phyloP scores from a whole-genome alignment of 108 stramenopile genomes.

The Nannochloropsis salina region DNA sequence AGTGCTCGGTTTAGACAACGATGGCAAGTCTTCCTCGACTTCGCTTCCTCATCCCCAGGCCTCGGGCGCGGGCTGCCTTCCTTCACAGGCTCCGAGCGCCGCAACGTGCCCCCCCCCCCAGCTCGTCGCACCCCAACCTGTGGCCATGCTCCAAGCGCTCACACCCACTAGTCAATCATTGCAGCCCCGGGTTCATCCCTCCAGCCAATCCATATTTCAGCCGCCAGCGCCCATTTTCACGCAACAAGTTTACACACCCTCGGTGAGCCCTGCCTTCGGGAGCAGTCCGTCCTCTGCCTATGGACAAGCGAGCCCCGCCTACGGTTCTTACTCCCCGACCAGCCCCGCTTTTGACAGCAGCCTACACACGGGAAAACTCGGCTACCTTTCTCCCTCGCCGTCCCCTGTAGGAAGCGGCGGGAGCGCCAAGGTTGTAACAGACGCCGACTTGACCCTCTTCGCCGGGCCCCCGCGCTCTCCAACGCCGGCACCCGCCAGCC shows the following conservation, averaged over 20 bases:
- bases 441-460: neutral
- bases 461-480: neutral
- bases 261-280: neutral
- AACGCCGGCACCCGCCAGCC: neutral
- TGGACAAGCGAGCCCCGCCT: slow-evolving; percentile 11
- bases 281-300: slow-evolving; percentile 4
- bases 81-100: neutral
- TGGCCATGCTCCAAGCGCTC: too few species aligned
- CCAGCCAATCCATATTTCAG: neutral
- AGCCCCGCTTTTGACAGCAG: neutral
- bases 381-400: neutral
- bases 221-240: neutral
- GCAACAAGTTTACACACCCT: neutral
- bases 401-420: neutral
- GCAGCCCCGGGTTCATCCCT: neutral
- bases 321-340: neutral
- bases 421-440: neutral
- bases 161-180: too few species aligned
- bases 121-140: too few species aligned
- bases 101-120: neutral
- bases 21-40: neutral
- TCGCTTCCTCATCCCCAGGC: neutral
- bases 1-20: neutral
- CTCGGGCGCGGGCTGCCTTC: neutral
- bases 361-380: neutral